Base-by-base conservation (phyloP, 2,329 filamentous ascomycete genomes). In the Cryphonectria parasitica region DNA sequence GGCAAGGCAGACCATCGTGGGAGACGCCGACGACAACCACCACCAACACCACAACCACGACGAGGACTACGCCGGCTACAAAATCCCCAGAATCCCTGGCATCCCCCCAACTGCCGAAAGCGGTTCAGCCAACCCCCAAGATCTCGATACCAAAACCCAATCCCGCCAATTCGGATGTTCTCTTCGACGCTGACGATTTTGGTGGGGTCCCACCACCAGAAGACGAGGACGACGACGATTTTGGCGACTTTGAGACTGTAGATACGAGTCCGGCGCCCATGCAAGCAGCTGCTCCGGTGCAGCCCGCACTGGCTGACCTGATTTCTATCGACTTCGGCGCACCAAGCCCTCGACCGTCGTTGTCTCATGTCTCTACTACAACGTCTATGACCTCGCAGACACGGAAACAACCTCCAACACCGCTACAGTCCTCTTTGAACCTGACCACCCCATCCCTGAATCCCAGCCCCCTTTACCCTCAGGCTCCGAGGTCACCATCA, bases 161-260 rank as follows among this genome's bases (percentile, higher is more conserved):
- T 68, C 78, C 78, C 17, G 72, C 77, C 1, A 80, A 88, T 60
- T 79, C 86, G 1, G 86, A 89, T 73, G 85, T 93, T 3, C 81
- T 93, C 2, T 93, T 93, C 77, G 90, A 93, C 78, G 90, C 87
- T 49, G 85, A 87, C 58, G 85, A 88, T 65, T 86, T 86, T 73
- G 84, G 84, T 67, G 73, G 73, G 2, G 70, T 70, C 43, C 69
- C 71, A 1, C 71, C 67, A 7, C 45, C 45, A 49, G 69, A 68
- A 22, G 66, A 64, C 13, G 78, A 79, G 34, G 81, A 81, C 7
- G 84, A 86, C 31, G 85, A 86, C 63, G 86, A 88, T 45, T 89
- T 90, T 80, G 89, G 88, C 19, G 88, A 89, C 64, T 90, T 90
- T 75, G 87, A 89, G 77, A 84, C 82, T 28, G 84, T 83, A 22